Conservation (phyloP, 805 yeast species). For the Scheffersomyces ergatensis region DNA sequence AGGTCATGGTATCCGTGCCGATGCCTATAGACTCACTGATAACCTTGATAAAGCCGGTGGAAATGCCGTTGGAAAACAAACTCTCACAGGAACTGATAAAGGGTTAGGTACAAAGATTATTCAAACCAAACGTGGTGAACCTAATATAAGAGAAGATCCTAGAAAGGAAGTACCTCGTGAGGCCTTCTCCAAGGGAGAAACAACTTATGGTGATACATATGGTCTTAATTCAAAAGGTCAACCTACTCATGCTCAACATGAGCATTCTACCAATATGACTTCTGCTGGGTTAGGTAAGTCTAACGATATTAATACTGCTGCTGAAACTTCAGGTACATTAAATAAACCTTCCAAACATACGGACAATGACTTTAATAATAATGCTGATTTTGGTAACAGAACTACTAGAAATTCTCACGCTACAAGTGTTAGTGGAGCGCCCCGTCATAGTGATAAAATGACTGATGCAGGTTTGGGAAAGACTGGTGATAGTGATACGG, state of each 20-base stretch:
- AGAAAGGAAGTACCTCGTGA: not conserved
- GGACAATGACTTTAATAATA: no score
- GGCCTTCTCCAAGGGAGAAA: not conserved
- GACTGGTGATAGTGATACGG: no score
- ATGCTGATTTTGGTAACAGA: no score
- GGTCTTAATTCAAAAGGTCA: not conserved
- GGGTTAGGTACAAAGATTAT: not conserved
- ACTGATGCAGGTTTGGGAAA: no score
- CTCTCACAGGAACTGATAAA: constrained; percentile 1
- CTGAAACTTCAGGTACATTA: no score
- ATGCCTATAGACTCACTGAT: not conserved
- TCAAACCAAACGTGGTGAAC: not conserved
- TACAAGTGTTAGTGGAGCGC: no score
- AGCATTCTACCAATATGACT: no score
- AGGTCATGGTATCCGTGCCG: not conserved
- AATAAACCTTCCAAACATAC: no score
- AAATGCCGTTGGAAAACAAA: constrained; percentile 15
- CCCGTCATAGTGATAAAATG: no score
- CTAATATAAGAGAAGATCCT: not conserved
- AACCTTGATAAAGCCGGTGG: constrained; percentile 17
- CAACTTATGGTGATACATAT: not conserved
- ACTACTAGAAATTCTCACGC: no score
- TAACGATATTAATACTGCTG: no score
- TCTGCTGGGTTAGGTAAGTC: no score
- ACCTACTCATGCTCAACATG: not conserved